Evolutionary conservation across 2,329 filamentous ascomycete genomes (phyloP), one percentile per base, ranked within the genome.

Genomic region (Endoconidiophora polonica): DNA sequence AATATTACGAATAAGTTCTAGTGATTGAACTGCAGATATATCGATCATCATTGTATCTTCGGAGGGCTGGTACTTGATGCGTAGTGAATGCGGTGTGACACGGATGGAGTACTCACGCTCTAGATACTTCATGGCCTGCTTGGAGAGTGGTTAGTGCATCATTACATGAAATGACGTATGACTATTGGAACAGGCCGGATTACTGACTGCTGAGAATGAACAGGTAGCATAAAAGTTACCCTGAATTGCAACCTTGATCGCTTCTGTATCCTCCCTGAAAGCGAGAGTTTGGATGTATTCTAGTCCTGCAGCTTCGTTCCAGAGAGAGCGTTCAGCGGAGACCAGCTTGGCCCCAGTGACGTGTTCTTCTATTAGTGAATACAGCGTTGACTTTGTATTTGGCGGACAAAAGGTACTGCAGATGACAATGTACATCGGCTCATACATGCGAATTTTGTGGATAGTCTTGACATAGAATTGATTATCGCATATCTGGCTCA

Each of bases 31-130:
- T 0, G 88, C 94, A 0, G 86, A 82, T 2, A 91, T 72, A 58
- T 95, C 90, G 57, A 96, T 93, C 76, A 94, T 86, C 88, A 96
- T 94, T 0, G 86, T 85, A 22, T 90, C 84, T 60, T 94, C 85
- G 0, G 86, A 87, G 1, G 87, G 83, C 58, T 90, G 81, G 57
- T 94, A 95, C 55, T 79, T 81, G 59, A 96, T 82, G 3, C 86
- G 78, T 29, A 96, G 73, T 18, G 88, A 88, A 60, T 91, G 81
- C n/a, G 73, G 70, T 3, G 78, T 72, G 60, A 94, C 91, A 0
- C 72, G 76, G 53, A 81, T 71, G 3, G 71, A 71, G 54, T 86
- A 71, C 5, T 78, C 76, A 1, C 81, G 64, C 52, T 94, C 83
- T 44, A 93, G 74, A 61, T 85, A 94, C 58, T 85, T 86, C 61